Evolutionary conservation across 106 monocot genomes (phyloP).

Genomic region (Acorus gramineus): DNA sequence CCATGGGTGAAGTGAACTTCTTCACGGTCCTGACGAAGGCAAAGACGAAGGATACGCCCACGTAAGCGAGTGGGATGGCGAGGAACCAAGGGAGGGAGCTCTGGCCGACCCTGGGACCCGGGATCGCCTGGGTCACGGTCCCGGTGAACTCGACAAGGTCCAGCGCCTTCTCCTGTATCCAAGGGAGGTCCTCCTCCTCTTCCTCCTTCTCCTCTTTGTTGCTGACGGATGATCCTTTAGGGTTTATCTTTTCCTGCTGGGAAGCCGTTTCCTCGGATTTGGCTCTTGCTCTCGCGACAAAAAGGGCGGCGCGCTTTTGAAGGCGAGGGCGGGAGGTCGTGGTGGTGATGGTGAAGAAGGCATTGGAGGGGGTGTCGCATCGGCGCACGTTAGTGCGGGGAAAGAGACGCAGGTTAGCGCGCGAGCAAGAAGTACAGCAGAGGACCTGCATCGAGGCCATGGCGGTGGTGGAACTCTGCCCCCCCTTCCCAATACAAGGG

Average conservation of each 20-base stretch:
- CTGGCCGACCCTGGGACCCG: slow-evolving; percentile 72
- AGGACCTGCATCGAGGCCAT: too few species aligned
- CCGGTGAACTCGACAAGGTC: slow-evolving; percentile 98
- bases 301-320: background rate
- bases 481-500: too few species aligned
- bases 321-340: slow-evolving; percentile 18
- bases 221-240: slow-evolving; percentile 18
- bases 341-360: background rate
- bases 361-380: too few species aligned
- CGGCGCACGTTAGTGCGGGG: too few species aligned
- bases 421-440: too few species aligned
- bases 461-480: too few species aligned
- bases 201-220: slow-evolving; percentile 11
- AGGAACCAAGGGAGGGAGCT: slow-evolving; percentile 84
- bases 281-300: slow-evolving; percentile 17
- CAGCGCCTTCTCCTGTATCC: slow-evolving; percentile 94
- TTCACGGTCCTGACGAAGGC: slow-evolving; percentile 72
- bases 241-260: slow-evolving; percentile 13
- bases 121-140: slow-evolving; percentile 82
- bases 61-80: slow-evolving; percentile 68
- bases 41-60: slow-evolving; percentile 60
- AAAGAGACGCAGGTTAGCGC: too few species aligned
- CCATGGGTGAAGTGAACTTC: slow-evolving; percentile 72
- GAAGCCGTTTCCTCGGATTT: background rate
- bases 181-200: slow-evolving; percentile 90